Evolutionary conservation across 1,284 basidiomycete species (phyloP).

Genomic region (Microbotryum scabiosae): DNA sequence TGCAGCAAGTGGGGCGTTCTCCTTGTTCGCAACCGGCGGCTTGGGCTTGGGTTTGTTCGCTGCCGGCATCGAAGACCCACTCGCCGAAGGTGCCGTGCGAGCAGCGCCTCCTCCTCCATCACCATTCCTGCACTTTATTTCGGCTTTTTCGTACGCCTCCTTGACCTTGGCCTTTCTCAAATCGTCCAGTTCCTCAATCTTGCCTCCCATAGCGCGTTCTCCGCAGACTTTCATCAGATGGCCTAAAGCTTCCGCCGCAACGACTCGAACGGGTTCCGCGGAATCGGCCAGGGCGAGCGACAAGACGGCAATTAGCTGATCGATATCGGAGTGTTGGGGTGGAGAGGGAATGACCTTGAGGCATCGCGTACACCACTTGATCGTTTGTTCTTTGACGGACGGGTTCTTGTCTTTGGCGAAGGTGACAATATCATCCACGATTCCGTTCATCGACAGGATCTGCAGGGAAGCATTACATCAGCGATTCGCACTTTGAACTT

Average conservation of each 20-base stretch:
- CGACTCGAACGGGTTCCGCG: slow-evolving; percentile 80
- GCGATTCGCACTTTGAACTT: too few species aligned
- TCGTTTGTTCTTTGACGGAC: slow-evolving; percentile 86
- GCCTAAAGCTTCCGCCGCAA: slow-evolving; percentile 79
- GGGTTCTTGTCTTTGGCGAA: slow-evolving; percentile 87
- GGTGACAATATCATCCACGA: slow-evolving; percentile 72
- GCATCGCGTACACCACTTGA: slow-evolving; percentile 79
- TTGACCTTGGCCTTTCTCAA: slow-evolving; percentile 87
- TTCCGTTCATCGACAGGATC: slow-evolving; percentile 58
- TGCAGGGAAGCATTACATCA: slow-evolving; percentile 45
- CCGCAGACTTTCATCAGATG: slow-evolving; percentile 96
- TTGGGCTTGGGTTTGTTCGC: slow-evolving; percentile 22
- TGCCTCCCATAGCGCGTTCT: slow-evolving; percentile 78
- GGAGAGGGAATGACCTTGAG: slow-evolving; percentile 53
- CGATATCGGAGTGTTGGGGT: slow-evolving; percentile 58
- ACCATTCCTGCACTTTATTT: slow-evolving; percentile 73
- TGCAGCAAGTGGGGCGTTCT: slow-evolving; percentile 42
- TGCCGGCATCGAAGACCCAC: not conserved
- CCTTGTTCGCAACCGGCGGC: slow-evolving; percentile 46
- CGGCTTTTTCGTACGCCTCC: slow-evolving; percentile 81
- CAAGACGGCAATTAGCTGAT: slow-evolving; percentile 71
- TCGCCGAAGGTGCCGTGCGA: not conserved
- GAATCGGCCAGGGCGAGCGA: slow-evolving; percentile 75
- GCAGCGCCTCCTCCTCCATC: slow-evolving; percentile 13
- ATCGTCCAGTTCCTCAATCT: slow-evolving; percentile 80